Conservation (phyloP, 805 yeast genomes). For the Teunomyces atbi region DNA sequence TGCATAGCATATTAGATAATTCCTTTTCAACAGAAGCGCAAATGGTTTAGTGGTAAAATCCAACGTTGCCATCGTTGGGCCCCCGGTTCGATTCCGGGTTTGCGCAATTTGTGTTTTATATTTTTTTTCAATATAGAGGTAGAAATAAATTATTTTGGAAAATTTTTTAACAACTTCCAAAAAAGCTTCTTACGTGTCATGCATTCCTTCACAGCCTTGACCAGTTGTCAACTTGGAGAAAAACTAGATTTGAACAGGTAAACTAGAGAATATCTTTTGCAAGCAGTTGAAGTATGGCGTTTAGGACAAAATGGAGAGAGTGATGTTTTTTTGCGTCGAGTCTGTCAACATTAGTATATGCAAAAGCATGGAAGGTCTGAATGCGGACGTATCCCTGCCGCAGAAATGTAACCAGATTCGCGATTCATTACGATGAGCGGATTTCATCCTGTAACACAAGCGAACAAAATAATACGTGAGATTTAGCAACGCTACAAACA, state of each 20-base stretch:
- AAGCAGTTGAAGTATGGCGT: not conserved
- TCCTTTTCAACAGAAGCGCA: not conserved
- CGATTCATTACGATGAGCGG: not conserved
- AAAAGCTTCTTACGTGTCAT: not conserved
- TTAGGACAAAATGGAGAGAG: not conserved
- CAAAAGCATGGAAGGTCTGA: not conserved
- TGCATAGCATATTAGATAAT: not conserved
- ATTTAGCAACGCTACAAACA: not conserved
- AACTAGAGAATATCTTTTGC: too few species aligned
- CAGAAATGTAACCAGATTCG: not conserved
- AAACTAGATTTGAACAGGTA: too few species aligned
- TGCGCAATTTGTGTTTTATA: not conserved
- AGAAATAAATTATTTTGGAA: not conserved
- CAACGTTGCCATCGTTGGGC: conserved; percentile 6
- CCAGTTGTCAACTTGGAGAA: too few species aligned
- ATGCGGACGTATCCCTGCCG: not conserved
- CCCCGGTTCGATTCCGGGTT: conserved; percentile 6
- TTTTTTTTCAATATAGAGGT: not conserved
- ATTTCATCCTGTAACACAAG: conserved; percentile 1
- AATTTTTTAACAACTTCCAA: not conserved
- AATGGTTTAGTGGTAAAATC: conserved; percentile 5
- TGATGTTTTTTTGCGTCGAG: not conserved
- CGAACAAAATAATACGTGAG: not conserved
- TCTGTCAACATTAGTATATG: not conserved
- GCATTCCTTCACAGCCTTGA: too few species aligned